Conservation (phyloP, 495 filamentous ascomycete species). For the Aspergillus bertholletiae region DNA sequence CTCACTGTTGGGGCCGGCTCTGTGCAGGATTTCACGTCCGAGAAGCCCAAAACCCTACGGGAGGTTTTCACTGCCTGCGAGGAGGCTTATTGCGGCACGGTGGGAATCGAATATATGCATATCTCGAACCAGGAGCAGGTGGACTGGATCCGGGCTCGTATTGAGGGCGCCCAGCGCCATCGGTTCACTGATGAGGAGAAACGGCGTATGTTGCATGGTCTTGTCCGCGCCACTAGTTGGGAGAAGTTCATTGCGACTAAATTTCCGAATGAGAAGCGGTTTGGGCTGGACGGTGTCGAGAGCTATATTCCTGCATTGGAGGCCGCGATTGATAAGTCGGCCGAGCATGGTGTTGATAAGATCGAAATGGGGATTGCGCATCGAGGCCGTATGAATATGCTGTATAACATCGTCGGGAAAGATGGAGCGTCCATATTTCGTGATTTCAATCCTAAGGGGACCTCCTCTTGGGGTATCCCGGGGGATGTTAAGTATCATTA, state of each 20-base stretch:
- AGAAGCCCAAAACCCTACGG: slow-evolving; percentile 80
- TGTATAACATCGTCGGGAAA: slow-evolving; percentile 98
- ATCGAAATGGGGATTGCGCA: slow-evolving; percentile 99
- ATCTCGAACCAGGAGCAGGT: slow-evolving; percentile 96
- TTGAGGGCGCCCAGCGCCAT: slow-evolving; percentile 91
- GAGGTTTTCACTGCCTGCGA: slow-evolving; percentile 94
- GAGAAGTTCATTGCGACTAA: slow-evolving; percentile 92
- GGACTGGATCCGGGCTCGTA: slow-evolving; percentile 92
- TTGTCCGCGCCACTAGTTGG: slow-evolving; percentile 97
- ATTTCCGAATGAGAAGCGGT: slow-evolving; percentile 99
- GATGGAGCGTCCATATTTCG: slow-evolving; percentile 99
- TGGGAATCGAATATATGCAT: slow-evolving; percentile 97
- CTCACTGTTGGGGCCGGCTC: slow-evolving; percentile 93
- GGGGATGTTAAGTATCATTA: slow-evolving; percentile 99
- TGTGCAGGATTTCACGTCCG: slow-evolving; percentile 85
- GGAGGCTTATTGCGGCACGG: slow-evolving; percentile 94
- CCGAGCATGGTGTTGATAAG: slow-evolving; percentile 97
- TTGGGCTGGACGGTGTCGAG: slow-evolving; percentile 95
- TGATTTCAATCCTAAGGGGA: slow-evolving; percentile 89
- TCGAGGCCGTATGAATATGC: slow-evolving; percentile 94
- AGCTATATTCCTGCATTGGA: slow-evolving; percentile 98
- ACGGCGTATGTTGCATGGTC: slow-evolving; percentile 90
- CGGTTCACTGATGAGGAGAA: slow-evolving; percentile 96
- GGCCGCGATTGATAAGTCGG: slow-evolving; percentile 93
- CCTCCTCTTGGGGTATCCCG: slow-evolving; percentile 92